phyloP scores from a whole-genome alignment of 176 grass and related monocot genomes.

The Poa pratensis region DNA sequence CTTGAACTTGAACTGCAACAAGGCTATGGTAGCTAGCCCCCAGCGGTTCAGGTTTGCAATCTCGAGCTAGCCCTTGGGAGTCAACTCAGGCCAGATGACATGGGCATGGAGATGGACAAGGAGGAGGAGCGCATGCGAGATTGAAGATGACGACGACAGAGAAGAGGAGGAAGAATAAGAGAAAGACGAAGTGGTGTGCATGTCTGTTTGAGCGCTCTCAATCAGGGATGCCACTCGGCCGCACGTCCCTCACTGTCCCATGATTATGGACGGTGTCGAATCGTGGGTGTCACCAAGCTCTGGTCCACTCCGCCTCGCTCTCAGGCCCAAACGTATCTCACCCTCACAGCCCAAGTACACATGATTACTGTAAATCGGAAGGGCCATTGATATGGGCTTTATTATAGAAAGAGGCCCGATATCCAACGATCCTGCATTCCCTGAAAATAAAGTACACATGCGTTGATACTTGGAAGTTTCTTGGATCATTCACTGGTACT shows the following conservation, averaged over 20 bases:
- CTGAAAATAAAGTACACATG: background rate
- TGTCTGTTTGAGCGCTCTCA: background rate
- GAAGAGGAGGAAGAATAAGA: background rate
- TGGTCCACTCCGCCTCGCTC: background rate
- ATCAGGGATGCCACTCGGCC: background rate
- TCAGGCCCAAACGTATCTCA: background rate
- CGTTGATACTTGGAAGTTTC: background rate
- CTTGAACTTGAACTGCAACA: background rate
- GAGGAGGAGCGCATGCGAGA: background rate
- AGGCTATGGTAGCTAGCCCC: slow-evolving; percentile 7
- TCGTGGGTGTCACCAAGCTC: slow-evolving; percentile 26
- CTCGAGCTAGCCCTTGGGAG: background rate
- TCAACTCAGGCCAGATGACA: background rate
- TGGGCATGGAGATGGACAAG: background rate
- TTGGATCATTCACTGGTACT: background rate
- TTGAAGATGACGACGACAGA: background rate
- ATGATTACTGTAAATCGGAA: background rate
- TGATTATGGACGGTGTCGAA: background rate
- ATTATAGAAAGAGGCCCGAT: background rate
- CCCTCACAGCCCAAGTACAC: background rate
- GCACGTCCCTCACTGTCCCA: background rate
- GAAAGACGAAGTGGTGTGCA: slow-evolving; percentile 1
- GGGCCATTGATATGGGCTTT: background rate
- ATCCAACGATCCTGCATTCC: background rate
- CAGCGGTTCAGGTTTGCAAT: background rate